Base-by-base conservation (phyloP, 2,329 filamentous ascomycete species). In the Trichoderma citrinoviride region DNA sequence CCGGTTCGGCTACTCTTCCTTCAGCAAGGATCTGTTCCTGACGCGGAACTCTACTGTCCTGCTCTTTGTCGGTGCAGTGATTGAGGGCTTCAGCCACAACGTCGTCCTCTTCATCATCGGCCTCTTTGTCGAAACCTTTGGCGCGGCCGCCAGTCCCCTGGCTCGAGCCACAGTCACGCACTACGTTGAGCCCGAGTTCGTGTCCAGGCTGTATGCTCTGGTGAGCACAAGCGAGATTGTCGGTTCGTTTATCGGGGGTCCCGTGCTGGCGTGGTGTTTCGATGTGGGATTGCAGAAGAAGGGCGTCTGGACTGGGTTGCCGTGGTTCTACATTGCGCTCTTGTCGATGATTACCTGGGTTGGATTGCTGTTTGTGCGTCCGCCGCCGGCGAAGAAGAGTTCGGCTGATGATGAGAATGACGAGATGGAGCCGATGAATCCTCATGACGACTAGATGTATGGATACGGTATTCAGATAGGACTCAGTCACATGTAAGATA, bases 121-220 rank as follows among this genome's bases (percentile, higher is more conserved):
- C 0, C 69, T 80, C 1, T 75, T 77, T 49, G 68, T 80, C 52
- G 68, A 71, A 12, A 77, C 75, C 0, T 73, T 80, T 64, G 78
- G 79, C n/a, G 73, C 75, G 0, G 78, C 77, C 0, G 73, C 75
- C 21, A 75, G 71, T 40, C 77, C 79, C 1, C 71, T 80, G 12
- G 74, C 75, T 1, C 72, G 79, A 37, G 77, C 79, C n/a, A 77
- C 78, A 1, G 69, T 79, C 7, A 77, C 78, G 0, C 76, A 77
- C 58, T 78, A 77, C 60, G 77, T 80, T 19, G 68, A 72, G 12
- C 68, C 75, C 7, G 70, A 76, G 53, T 75, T 75, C 29, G 80
- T 77, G 1, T 79, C 79, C 37, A 73, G 78, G 25, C 67, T 80
- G 3, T 80, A 80, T 66, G 78, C 78, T 1, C 69, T 80, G 64